Evolutionary conservation across 2,329 filamentous ascomycete species (phyloP), one percentile per base, ranked within the genome.

Genomic region (Ophiostoma ulmi): DNA sequence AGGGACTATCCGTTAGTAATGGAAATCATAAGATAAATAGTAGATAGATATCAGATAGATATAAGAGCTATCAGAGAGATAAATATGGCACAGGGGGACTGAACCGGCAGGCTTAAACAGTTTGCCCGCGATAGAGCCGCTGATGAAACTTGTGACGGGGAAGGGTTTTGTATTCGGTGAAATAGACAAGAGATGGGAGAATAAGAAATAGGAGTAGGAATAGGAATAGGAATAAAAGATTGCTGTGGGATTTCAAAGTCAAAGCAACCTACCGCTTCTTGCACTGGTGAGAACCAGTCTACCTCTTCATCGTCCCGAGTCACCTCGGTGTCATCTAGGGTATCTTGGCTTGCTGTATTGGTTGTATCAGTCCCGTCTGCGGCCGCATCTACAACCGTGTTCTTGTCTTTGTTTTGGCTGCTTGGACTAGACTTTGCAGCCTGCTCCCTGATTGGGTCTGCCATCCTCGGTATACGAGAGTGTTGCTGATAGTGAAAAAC

Each of bases 1-100:
- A 97, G 87, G 63, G 63, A 65, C 63, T 52, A 80, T 89, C 92
- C 72, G 72, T 55, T 68, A 52, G 38, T 26, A 11, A 38, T 41
- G 31, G 1, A 41, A 26, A 31, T 58, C 1, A 22, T 17, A 55
- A 55, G 5, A 36, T 2, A 36, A 13, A 3, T 63, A 26, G 14
- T 3, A 63, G n/a, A 58, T n/a, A 20, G 44, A 48, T 48, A 48
- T 5, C 44, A n/a, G 44, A 20, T 20, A n/a, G 1, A n/a, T n/a
- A 48, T 7, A 48, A 8, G 41, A 14, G 6, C 14, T 5, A 48
- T 5, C 5, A 31, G 26, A 31, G 26, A 31, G 31, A 26, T 10
- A 26, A 26, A 26, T 58, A 58, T 26, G 22, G 26, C n/a, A 61
- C 14, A 35, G 8, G 35, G 35, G 63, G 26, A 22, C 63, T 5